Evolutionary conservation across 2,329 filamentous ascomycete genomes (phyloP).

Genomic region (Alternaria angustiovoidea): DNA sequence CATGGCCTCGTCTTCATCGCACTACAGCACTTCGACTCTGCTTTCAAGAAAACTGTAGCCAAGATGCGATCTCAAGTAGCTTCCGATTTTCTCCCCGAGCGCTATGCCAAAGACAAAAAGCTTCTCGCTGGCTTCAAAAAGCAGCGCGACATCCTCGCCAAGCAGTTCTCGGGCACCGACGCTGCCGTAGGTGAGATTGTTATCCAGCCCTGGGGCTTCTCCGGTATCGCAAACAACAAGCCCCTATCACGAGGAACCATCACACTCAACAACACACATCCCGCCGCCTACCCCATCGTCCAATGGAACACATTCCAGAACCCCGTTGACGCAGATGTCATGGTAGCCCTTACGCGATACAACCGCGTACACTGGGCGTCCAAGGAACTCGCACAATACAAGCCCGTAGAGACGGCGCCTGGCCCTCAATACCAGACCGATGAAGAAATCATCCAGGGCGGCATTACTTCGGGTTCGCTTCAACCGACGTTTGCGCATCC

Average conservation of each 20-base stretch:
- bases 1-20: constrained; percentile 19
- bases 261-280: constrained; percentile 42
- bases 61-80: constrained; percentile 18
- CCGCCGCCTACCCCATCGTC: constrained; percentile 32
- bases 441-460: constrained; percentile 18
- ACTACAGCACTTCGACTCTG: constrained; percentile 4
- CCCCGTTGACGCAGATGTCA: constrained; percentile 45
- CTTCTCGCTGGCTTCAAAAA: constrained; percentile 7
- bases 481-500: constrained; percentile 27
- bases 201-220: constrained; percentile 20
- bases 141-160: constrained; percentile 17
- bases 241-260: constrained; percentile 41
- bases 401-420: constrained; percentile 41
- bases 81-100: constrained; percentile 15
- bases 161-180: constrained; percentile 8
- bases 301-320: constrained; percentile 44
- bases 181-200: constrained; percentile 36
- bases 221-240: constrained; percentile 14
- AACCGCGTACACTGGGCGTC: constrained; percentile 43
- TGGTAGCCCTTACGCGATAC: constrained; percentile 40
- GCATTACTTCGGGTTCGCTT: constrained; percentile 8
- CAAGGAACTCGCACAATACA: constrained; percentile 31
- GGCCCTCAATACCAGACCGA: constrained; percentile 24
- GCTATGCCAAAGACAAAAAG: constrained; percentile 14
- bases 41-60: constrained; percentile 7